Base-by-base conservation (phyloP, 257 asterid genomes). In the Fraxinus pennsylvanica region DNA sequence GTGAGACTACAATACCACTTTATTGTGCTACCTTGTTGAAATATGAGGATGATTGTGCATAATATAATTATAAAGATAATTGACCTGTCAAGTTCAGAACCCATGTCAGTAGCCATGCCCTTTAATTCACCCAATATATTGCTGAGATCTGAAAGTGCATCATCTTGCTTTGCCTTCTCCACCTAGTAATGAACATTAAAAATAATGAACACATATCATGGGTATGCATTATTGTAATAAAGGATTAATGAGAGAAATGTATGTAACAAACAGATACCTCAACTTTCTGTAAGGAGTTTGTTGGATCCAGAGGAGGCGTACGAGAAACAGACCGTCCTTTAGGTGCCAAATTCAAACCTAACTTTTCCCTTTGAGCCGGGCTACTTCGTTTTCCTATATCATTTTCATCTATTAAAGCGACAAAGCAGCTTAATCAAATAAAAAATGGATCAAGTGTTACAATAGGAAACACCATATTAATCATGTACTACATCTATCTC, bases 91-190 rank as follows among this genome's bases (percentile, higher is more conserved):
- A 86, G 78, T 77, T 87, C 89, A 21, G 84, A 77, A 43, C 89
- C 89, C 91, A 87, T 87, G 82, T 85, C 91, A 33, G 78, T 19
- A 52, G 91, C 91, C 91, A 87, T 87, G 14, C 45, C 75, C 85
- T 85, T 87, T 68, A 87, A 82, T 59, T 85, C 89, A 68, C 89
- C 86, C 79, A 87, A 75, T 39, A 83, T 8, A 59, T 83, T 78
- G 71, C 91, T 87, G 65, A 87, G 76, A 67, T 83, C 86, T 25
- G 84, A 79, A 30, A 87, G 73, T 8, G 84, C 89, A 79, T 87
- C 89, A 71, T 87, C 91, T 85, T 87, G 89, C 75, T 87, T 87
- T 38, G 41, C 81, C 61, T 77, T 85, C 78, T 85, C 90, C 1
- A 69, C 80, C 90, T 87, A 81, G 35, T 38, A 54, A 22, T 22